Percentiles rank a stretch among this genome's conserved stretches.
phyloP scores from a whole-genome alignment of 805 yeast species.

The Candida silvicultrix region DNA sequence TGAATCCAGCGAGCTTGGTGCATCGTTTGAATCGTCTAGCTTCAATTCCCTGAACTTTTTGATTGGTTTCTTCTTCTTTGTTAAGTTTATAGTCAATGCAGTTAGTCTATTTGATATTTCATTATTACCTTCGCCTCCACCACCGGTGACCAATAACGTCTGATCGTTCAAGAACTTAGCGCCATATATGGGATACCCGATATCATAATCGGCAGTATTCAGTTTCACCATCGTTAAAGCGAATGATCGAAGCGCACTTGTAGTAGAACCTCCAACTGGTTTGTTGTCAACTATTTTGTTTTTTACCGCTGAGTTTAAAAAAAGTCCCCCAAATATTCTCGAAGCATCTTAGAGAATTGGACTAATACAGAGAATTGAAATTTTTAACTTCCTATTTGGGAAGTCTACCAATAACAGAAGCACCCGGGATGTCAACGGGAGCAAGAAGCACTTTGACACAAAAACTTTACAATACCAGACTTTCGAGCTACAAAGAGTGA shows the following conservation, averaged over 20 bases:
- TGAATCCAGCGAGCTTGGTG: conserved; percentile 76
- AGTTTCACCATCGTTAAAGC: conserved; percentile 16
- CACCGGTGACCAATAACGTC: conserved; percentile 77
- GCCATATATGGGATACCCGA: conserved; percentile 77
- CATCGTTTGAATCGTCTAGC: conserved; percentile 64
- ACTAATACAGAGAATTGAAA: background rate
- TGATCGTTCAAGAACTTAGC: conserved; percentile 63
- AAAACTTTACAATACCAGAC: too few relatives aligned
- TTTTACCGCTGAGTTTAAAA: background rate
- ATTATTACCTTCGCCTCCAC: conserved; percentile 86
- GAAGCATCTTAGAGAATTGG: background rate
- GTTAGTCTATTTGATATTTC: conserved; percentile 56
- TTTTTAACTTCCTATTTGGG: background rate
- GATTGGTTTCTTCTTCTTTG: conserved; percentile 39
- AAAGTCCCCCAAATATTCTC: too few relatives aligned
- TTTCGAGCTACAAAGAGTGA: too few relatives aligned
- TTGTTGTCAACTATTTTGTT: background rate
- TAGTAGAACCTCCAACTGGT: too few relatives aligned
- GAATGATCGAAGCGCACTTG: too few relatives aligned
- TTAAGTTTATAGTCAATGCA: conserved; percentile 56
- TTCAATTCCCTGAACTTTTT: conserved; percentile 67
- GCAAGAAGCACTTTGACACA: background rate
- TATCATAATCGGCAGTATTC: conserved; percentile 15
- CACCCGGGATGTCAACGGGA: background rate
- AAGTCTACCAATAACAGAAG: background rate